Evolutionary conservation across 2,329 filamentous ascomycete genomes (phyloP), one percentile per base, ranked within the genome.

Genomic region (Cladophialophora yegresii): DNA sequence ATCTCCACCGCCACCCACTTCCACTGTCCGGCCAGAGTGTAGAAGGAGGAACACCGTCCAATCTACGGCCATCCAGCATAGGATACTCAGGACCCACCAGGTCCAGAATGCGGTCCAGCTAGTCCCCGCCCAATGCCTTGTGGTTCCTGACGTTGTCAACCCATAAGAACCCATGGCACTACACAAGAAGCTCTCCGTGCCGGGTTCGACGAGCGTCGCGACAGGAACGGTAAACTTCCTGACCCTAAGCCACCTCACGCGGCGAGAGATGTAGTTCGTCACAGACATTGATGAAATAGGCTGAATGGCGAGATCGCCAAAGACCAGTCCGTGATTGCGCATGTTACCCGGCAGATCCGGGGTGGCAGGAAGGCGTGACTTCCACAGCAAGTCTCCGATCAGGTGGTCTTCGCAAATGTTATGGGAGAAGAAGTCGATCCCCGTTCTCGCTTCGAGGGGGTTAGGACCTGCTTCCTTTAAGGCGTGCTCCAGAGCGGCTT

Each of bases 381-480:
- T 87, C 92, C 93, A 99, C 4, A 99, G 83, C 0, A 95, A 79
- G 70, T 99, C 95, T 12, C 93, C 93, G 61, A 99, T 96, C 26
- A 97, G 81, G 73, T 99, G 95, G 74, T 99, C 95, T 76, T 99
- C 96, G 79, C 95, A 99, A 73, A 99, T 98, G 74, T 96, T 96
- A 69, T 91, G 85, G 2, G 92, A 96, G 78, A 99, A 99, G 78
- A 88, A 93, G 77, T 98, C 92, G 69, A 99, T 88, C 0, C 95
- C 96, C 8, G 62, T 65, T 13, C 66, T 57, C 8, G 64, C 58
- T 30, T 43, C 45, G 20, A 54, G 61, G 0, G 78, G 87, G 75
- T 70, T 83, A 76, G 72, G n/a, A n/a, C n/a, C n/a, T n/a, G n/a
- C 61, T 77, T 70, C 45, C 8, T 20, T 16, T 2, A 2, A 33